A percentile compares a stretch with the other conserved stretches of the same genome.
Evolutionary conservation across 768 basidiomycete species (phyloP).

Genomic region (Rhodotorula babjevae): DNA sequence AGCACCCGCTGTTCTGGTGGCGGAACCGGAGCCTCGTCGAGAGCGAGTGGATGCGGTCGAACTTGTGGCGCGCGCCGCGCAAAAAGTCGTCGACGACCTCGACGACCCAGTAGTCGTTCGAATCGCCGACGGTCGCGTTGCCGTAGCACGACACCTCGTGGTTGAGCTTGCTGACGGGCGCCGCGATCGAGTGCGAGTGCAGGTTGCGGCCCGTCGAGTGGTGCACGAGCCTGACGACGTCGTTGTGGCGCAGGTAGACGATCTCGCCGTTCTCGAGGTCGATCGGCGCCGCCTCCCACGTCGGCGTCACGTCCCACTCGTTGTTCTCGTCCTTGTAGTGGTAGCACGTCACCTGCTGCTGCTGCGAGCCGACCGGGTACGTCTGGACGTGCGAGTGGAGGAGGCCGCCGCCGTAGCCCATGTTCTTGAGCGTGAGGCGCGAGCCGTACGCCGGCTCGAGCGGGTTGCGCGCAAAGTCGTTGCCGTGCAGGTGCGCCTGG

Average conservation of each 20-base stretch:
- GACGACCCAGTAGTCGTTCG: slow-evolving; percentile 83
- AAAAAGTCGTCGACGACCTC: slow-evolving; percentile 87
- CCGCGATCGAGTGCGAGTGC: slow-evolving; percentile 82
- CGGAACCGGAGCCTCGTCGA: slow-evolving; percentile 83
- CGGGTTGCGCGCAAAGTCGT: slow-evolving; percentile 86
- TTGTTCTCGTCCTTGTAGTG: slow-evolving; percentile 99
- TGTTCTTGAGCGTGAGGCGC: slow-evolving; percentile 86
- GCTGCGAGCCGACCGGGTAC: slow-evolving; percentile 80
- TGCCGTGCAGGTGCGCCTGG: slow-evolving; percentile 91
- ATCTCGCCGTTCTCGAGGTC: slow-evolving; percentile 61
- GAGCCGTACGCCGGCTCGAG: slow-evolving; percentile 88
- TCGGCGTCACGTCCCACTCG: slow-evolving; percentile 73
- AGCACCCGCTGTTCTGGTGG: slow-evolving; percentile 74
- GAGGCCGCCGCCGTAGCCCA: slow-evolving; percentile 95
- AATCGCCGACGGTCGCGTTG: slow-evolving; percentile 79
- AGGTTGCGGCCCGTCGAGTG: slow-evolving; percentile 78
- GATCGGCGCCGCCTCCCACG: slow-evolving; percentile 68
- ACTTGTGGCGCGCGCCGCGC: slow-evolving; percentile 56
- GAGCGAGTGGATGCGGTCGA: slow-evolving; percentile 73
- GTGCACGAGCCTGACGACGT: slow-evolving; percentile 76
- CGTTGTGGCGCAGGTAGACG: slow-evolving; percentile 67
- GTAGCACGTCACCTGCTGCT: slow-evolving; percentile 98
- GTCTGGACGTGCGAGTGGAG: slow-evolving; percentile 96
- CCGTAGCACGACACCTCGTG: slow-evolving; percentile 94
- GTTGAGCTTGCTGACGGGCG: slow-evolving; percentile 81